Evolutionary conservation across 495 filamentous ascomycete species (phyloP), one percentile per base, ranked within the genome.

Genomic region (Aspergillus egyptiacus): DNA sequence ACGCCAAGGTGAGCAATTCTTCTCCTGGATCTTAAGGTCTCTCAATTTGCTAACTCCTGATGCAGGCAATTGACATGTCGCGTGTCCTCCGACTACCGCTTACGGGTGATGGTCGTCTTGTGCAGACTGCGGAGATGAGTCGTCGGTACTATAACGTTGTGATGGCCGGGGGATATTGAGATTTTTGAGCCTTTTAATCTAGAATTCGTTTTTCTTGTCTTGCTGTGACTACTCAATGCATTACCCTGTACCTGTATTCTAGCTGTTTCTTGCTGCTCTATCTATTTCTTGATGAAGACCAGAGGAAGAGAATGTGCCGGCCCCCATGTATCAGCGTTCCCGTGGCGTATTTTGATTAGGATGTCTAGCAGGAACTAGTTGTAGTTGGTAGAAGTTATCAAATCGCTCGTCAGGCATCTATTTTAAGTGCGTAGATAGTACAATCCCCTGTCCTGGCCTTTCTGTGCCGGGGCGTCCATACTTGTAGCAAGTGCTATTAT

Each of bases 111-210:
- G 73, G 75, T 14, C 80, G 83, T 42, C 59, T 89, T 30, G 70
- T 74, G 58, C 83, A 89, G 60, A 82, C 82, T 3, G 73, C 77
- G 30, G 78, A 85, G 46, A 70, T 90, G 62, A 84, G 83, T 55
- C 69, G 82, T 48, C 73, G 76, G 19, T 89, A 88, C 58, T 89
- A 86, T 54, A 60, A 65, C 14, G 65, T 70, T 38, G 64, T 78
- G 32, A 73, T 81, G 69, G 73, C 73, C 11, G 67, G 70, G 39
- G 72, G 60, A 17, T 62, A 72, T 38, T 72, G 56, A 63, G 25
- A 28, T 45, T 48, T 33, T 28, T 39, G 30, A 41, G 38, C 38
- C 34, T 30, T 32, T 47, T 38, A 34, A 45, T 36, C 20, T 38
- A 44, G 41, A 44, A 10, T 27, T 22, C 17, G 11, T 20, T 34